Conservation (phyloP, 257 asterid genomes). For the Fraxinus pennsylvanica region DNA sequence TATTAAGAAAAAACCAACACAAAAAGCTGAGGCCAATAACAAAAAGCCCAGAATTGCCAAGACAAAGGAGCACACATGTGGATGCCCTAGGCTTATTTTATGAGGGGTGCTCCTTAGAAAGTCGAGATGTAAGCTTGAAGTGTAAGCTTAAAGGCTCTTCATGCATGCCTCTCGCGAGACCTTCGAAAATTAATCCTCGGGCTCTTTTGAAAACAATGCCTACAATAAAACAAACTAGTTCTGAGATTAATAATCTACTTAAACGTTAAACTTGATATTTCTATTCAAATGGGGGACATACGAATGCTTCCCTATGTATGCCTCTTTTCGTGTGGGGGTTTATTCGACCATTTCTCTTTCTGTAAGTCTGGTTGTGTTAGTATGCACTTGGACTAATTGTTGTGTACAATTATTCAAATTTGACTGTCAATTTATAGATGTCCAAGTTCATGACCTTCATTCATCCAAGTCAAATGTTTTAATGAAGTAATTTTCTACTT, state of each 20-base stretch:
- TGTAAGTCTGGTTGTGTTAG: background rate
- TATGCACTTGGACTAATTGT: background rate
- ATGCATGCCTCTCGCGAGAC: background rate
- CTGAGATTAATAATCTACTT: constrained; percentile 2
- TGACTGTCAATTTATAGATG: background rate
- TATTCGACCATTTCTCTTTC: background rate
- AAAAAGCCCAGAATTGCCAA: background rate
- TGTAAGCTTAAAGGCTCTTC: background rate
- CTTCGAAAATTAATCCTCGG: background rate
- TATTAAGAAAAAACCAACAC: background rate
- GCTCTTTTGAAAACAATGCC: background rate
- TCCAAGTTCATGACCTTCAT: background rate
- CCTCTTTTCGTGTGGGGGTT: background rate
- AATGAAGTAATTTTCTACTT: background rate
- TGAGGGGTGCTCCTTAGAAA: background rate
- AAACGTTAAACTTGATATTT: background rate
- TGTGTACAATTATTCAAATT: constrained; percentile 8
- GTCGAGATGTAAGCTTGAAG: background rate
- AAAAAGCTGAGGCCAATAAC: background rate
- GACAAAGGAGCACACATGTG: background rate
- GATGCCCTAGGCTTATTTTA: background rate
- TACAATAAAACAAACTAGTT: background rate
- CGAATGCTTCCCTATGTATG: constrained; percentile 5
- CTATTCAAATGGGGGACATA: constrained; percentile 1
- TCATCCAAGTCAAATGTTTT: background rate